These are phyloP conservation scores for Phyllosticta citrichinensis DNA, from an alignment of 2,329 filamentous ascomycete genomes.

Conservation along the genomic window DNA sequence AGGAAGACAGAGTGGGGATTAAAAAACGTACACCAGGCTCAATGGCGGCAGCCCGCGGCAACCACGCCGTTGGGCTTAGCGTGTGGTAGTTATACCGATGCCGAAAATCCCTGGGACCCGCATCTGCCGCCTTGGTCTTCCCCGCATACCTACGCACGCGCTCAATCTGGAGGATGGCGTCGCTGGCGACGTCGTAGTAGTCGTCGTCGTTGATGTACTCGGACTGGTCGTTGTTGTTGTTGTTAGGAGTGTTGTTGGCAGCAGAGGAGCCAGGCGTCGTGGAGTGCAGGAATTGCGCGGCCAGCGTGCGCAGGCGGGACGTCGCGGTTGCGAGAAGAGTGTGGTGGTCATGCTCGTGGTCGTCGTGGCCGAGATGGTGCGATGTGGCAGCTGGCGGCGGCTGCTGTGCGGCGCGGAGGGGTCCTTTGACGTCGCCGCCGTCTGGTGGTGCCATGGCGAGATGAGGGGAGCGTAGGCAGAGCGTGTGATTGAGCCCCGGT, in stretches of 20 bases:
- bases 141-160: neutral
- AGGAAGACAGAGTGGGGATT: no score
- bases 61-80: constrained; percentile 78
- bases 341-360: neutral
- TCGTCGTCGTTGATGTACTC: constrained; percentile 35
- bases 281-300: constrained; percentile 26
- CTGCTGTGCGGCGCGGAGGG: no score
- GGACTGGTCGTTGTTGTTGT: constrained; percentile 21
- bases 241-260: constrained; percentile 24
- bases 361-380: neutral
- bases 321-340: neutral
- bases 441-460: no score
- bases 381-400: no score
- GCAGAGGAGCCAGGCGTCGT: constrained; percentile 15
- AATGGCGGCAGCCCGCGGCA: constrained; percentile 75
- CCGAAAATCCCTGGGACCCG: constrained; percentile 27
- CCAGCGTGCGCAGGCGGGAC: constrained; percentile 26
- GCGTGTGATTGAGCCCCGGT: no score
- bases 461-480: no score
- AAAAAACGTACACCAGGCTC: constrained; percentile 56
- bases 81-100: constrained; percentile 57
- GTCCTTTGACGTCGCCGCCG: no score
- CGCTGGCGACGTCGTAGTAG: constrained; percentile 30
- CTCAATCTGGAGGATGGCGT: neutral
- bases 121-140: neutral